Conservation (phyloP, 768 basidiomycete species). For the Tylopilus vinaceipallidus region DNA sequence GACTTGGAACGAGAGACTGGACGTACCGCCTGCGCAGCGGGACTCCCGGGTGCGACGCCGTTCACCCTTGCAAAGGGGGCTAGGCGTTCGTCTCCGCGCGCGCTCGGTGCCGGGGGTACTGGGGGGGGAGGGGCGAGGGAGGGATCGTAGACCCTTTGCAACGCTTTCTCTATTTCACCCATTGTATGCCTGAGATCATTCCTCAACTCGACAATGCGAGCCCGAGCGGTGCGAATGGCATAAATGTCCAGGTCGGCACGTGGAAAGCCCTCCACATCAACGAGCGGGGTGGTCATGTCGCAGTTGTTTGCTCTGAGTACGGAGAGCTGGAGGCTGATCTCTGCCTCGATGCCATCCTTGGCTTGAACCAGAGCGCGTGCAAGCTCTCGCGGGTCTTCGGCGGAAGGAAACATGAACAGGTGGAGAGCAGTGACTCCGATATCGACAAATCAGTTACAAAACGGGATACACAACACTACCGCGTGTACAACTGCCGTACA, state of each 20-base stretch:
- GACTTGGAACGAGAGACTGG: background rate
- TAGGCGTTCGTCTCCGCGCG: conserved; percentile 13
- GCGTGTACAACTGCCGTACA: too few relatives aligned
- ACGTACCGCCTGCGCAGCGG: conserved; percentile 78
- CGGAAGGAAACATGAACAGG: conserved; percentile 39
- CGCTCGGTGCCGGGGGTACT: conserved; percentile 25
- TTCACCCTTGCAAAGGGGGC: conserved; percentile 80
- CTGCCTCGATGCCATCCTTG: conserved; percentile 72
- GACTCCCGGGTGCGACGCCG: conserved; percentile 75
- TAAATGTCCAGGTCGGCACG: conserved; percentile 83
- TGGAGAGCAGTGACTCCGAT: background rate
- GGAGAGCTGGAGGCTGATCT: conserved; percentile 59
- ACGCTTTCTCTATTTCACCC: conserved; percentile 60
- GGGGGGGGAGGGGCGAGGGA: conserved; percentile 13
- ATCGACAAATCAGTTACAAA: conserved; percentile 1
- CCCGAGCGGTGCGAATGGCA: conserved; percentile 71
- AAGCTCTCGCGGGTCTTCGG: conserved; percentile 48
- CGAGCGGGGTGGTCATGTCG: conserved; percentile 69
- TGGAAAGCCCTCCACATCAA: conserved; percentile 89
- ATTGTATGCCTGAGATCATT: conserved; percentile 73
- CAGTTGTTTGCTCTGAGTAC: conserved; percentile 63
- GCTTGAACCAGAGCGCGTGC: conserved; percentile 63
- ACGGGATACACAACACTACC: too few relatives aligned
- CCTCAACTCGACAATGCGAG: conserved; percentile 73
- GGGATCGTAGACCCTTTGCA: conserved; percentile 69